Evolutionary conservation across 345 rosid species (phyloP).

Genomic region (Punica granatum): DNA sequence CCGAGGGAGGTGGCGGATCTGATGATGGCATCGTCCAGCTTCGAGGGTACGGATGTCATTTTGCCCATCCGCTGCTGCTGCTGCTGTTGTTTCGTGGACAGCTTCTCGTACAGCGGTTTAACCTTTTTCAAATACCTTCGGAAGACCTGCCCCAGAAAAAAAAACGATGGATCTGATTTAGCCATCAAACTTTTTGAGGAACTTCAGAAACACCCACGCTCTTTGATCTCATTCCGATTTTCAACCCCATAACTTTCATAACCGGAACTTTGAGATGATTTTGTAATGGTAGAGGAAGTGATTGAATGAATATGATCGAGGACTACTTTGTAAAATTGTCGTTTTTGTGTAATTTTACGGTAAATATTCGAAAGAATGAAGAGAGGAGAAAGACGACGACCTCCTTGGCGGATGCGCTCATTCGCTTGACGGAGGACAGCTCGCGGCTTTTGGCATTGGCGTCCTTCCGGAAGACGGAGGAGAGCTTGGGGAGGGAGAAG

Average conservation of each 20-base stretch:
- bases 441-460: constrained; percentile 14
- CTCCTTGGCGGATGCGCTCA: constrained; percentile 74
- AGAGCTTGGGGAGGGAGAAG: constrained; percentile 70
- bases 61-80: constrained; percentile 10
- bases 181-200: neutral
- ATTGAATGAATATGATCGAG: too few relatives aligned
- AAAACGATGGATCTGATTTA: neutral
- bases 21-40: neutral
- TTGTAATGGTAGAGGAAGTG: too few relatives aligned
- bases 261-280: too few relatives aligned
- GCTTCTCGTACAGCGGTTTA: constrained; percentile 86
- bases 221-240: neutral
- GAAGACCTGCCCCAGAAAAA: constrained; percentile 29
- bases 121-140: constrained; percentile 83
- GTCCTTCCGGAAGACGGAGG: constrained; percentile 84
- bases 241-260: neutral
- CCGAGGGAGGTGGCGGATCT: constrained; percentile 2
- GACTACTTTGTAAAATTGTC: too few relatives aligned
- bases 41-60: neutral
- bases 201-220: neutral
- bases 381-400: constrained; percentile 15
- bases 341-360: neutral
- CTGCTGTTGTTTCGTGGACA: constrained; percentile 60
- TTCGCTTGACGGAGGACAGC: constrained; percentile 52
- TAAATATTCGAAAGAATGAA: neutral